These are phyloP conservation scores for Cladosporium sp. DNA, from an alignment of 2,329 filamentous ascomycete species.

Conservation along the genomic window DNA sequence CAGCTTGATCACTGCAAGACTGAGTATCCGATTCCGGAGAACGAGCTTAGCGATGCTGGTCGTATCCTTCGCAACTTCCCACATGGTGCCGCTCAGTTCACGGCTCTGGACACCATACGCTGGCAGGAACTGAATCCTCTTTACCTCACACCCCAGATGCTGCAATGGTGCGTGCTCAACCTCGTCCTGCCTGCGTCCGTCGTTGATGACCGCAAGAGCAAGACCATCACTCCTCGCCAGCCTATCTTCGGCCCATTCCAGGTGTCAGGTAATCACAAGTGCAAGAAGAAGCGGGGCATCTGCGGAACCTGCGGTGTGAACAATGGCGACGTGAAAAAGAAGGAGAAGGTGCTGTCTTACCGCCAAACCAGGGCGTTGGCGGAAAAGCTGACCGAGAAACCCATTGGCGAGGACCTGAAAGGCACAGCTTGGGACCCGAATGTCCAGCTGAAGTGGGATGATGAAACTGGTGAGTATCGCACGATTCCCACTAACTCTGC, in stretches of 20 bases:
- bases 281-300: slow-evolving; percentile 6
- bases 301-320: slow-evolving; percentile 13
- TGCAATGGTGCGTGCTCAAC: slow-evolving; percentile 12
- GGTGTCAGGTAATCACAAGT: background rate
- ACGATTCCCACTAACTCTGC: background rate
- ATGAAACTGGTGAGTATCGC: slow-evolving; percentile 9
- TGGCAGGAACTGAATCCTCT: slow-evolving; percentile 26
- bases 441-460: slow-evolving; percentile 5
- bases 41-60: slow-evolving; percentile 13
- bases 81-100: background rate
- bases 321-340: background rate
- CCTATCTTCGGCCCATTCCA: slow-evolving; percentile 11
- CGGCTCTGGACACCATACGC: slow-evolving; percentile 5
- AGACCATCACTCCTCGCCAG: slow-evolving; percentile 1
- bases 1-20: slow-evolving; percentile 22
- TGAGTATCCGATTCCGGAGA: slow-evolving; percentile 13
- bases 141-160: slow-evolving; percentile 16
- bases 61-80: background rate
- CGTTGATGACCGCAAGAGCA: background rate
- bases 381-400: background rate
- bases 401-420: background rate
- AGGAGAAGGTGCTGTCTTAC: background rate
- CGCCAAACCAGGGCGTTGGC: background rate
- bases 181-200: slow-evolving; percentile 13
- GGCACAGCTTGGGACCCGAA: background rate